Evolutionary conservation across 192 early-diverging fungal species (phyloP), one percentile per base, ranked within the genome.

Genomic region (Neocallimastix lanati): DNA sequence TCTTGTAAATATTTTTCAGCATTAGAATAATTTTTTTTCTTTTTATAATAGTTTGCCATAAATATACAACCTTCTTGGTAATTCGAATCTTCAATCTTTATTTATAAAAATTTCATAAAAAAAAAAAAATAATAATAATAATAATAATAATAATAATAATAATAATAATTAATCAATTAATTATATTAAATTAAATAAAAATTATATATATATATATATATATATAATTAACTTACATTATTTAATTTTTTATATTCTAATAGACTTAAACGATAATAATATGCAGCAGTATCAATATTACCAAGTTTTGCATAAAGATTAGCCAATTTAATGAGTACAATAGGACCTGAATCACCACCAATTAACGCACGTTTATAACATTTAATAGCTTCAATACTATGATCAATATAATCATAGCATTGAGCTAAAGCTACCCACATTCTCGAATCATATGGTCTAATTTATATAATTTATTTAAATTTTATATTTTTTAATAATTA

Each of bases 371-470:
- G 87, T 25, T 92, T 89, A 78, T 92, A 93, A 85, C 93, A 94
- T 38, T 88, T 88, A 35, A 94, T 88, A 3, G 95, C 93, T 33
- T 91, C 87, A 2, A 28, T 86, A 82, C 50, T 88, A 84, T 18
- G 82, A 67, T 30, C 83, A 21, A 87, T 58, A 12, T 82, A 82
- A 81, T 95, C 92, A 81, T 93, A 94, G 82, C 91, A 92, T 67
- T 87, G 86, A 11, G 88, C 94, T 81, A 97, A 86, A 5, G 91
- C 90, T 67, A 83, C 86, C 96, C 96, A 97, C 84, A 95, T 91
- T n/a, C 93, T 88, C n/a, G 89, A 88, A 85, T 97, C 95, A 80
- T 92, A 87, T 2, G 92, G 93, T 28, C 93, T 89, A n/a, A n/a
- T n/a, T n/a, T n/a, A n/a, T n/a, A n/a, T n/a, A n/a, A n/a, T n/a